A percentile compares a stretch with the other conserved stretches of the same genome.
phyloP scores from a whole-genome alignment of 805 yeast species.

The Candida krabiensis region DNA sequence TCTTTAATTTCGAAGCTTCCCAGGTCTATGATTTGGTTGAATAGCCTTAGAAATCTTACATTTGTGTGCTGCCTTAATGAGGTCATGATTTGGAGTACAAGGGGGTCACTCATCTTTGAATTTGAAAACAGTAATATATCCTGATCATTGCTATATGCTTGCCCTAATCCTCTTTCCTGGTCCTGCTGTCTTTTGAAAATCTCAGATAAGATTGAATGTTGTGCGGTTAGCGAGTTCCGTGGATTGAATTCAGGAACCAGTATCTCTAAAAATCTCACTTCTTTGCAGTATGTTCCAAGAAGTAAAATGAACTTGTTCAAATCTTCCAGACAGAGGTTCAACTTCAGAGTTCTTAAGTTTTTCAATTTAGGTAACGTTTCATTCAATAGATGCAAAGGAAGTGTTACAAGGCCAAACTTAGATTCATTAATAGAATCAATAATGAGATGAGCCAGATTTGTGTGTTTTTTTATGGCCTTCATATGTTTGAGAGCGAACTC shows the following conservation, averaged over 20 bases:
- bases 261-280: constrained; percentile 20
- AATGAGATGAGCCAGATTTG: constrained; percentile 16
- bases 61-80: constrained; percentile 11
- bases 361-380: constrained; percentile 12
- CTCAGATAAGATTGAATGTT: constrained; percentile 14
- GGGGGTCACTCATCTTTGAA: constrained; percentile 8
- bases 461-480: constrained; percentile 13
- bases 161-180: not conserved
- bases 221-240: constrained; percentile 10
- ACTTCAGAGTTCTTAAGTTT: constrained; percentile 17
- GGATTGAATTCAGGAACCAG: constrained; percentile 20
- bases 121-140: constrained; percentile 4
- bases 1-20: constrained; percentile 16
- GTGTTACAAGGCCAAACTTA: constrained; percentile 9
- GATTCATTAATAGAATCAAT: constrained; percentile 24
- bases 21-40: constrained; percentile 21
- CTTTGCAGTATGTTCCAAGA: not conserved
- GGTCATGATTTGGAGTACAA: constrained; percentile 9
- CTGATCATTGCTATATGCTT: not conserved
- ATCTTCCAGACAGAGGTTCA: constrained; percentile 16
- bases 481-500: constrained; percentile 9
- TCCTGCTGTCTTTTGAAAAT: constrained; percentile 5
- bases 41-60: constrained; percentile 20
- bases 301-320: constrained; percentile 9
- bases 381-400: constrained; percentile 5